Evolutionary conservation across 495 filamentous ascomycete species (phyloP).

Genomic region (Aspergillus cristatus): DNA sequence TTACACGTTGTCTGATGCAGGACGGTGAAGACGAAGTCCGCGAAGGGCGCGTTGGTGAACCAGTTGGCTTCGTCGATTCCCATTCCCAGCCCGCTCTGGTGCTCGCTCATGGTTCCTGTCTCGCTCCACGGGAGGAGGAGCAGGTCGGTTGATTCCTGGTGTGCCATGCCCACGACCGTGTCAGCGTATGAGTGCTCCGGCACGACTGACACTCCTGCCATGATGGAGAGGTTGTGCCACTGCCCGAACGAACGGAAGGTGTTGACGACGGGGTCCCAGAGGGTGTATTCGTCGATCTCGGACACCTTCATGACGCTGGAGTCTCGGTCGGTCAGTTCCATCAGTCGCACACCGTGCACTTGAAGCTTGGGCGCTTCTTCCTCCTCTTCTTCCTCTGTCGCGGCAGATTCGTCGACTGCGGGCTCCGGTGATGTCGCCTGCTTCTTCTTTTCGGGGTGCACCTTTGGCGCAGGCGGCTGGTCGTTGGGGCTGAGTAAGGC

Average conservation of each 20-base stretch:
- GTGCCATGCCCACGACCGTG: conserved; percentile 56
- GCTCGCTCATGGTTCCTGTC: conserved; percentile 62
- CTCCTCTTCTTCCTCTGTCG: conserved; percentile 10
- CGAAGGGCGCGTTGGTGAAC: conserved; percentile 40
- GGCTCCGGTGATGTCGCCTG: conserved; percentile 11
- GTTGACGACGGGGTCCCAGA: conserved; percentile 82
- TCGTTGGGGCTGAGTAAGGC: conserved; percentile 46
- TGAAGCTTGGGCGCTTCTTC: conserved; percentile 45
- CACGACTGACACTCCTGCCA: conserved; percentile 67
- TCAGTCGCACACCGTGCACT: conserved; percentile 75
- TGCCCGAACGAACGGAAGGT: conserved; percentile 83
- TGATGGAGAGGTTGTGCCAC: conserved; percentile 75
- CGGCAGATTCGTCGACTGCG: conserved; percentile 19
- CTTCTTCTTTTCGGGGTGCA: conserved; percentile 39
- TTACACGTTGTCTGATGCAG: conserved; percentile 54
- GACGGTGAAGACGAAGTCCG: conserved; percentile 56
- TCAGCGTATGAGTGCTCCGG: conserved; percentile 73
- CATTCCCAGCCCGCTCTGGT: conserved; percentile 22
- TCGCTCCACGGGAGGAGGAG: conserved; percentile 89
- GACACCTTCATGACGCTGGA: conserved; percentile 94
- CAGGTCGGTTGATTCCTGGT: conserved; percentile 63
- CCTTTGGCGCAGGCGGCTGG: conserved; percentile 22
- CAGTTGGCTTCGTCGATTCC: conserved; percentile 18
- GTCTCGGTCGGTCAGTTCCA: conserved; percentile 86
- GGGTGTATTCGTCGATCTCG: conserved; percentile 65